phyloP scores from a whole-genome alignment of 495 filamentous ascomycete genomes.

The Talaromyces nanjingensis region DNA sequence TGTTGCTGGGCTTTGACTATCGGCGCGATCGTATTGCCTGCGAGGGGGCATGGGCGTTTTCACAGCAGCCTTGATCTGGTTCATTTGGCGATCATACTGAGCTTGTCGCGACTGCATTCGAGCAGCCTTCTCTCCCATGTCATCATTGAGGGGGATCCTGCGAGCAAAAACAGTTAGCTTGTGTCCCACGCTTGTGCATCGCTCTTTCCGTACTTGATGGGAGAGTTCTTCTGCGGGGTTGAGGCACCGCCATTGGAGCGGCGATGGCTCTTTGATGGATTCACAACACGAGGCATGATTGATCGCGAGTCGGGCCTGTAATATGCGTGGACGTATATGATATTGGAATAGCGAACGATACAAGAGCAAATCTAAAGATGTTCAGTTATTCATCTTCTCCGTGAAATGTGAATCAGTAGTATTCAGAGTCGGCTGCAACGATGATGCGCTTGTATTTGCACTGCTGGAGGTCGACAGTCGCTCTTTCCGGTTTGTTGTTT shows the following conservation, averaged over 20 bases:
- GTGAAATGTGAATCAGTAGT: neutral
- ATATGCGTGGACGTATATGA: neutral
- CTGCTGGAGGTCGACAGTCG: neutral
- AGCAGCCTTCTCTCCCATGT: conserved; percentile 82
- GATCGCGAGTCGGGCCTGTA: conserved; percentile 17
- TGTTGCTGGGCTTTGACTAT: conserved; percentile 58
- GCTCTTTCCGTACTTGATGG: conserved; percentile 55
- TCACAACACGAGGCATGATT: conserved; percentile 70
- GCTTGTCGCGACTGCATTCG: conserved; percentile 83
- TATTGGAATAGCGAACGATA: conserved; percentile 10
- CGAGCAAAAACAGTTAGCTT: conserved; percentile 9
- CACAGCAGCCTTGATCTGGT: conserved; percentile 83
- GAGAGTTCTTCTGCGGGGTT: conserved; percentile 56
- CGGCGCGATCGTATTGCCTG: conserved; percentile 57
- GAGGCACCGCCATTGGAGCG: conserved; percentile 45
- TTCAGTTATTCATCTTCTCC: conserved; percentile 5
- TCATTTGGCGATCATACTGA: conserved; percentile 83
- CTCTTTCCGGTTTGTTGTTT: neutral
- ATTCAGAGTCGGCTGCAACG: neutral
- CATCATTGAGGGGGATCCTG: conserved; percentile 93
- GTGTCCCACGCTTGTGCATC: conserved; percentile 1
- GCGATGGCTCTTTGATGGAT: conserved; percentile 43
- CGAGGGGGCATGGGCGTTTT: conserved; percentile 65
- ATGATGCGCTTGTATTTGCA: neutral
- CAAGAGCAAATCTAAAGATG: neutral